Evolutionary conservation across 2,329 filamentous ascomycete species (phyloP).

Genomic region (Xylaria sp.): DNA sequence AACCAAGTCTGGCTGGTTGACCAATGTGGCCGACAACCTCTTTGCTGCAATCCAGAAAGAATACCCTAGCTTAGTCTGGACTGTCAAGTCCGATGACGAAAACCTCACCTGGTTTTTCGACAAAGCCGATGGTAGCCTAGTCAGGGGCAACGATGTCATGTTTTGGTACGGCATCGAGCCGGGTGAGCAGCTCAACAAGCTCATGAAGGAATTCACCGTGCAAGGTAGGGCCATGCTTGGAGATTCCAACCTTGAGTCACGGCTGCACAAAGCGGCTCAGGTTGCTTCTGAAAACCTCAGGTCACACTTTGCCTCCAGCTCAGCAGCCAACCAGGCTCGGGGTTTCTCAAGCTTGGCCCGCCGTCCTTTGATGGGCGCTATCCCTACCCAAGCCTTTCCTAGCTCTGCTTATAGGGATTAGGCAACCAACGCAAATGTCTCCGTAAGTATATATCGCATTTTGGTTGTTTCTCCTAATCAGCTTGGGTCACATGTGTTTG

Average conservation of each 20-base stretch:
- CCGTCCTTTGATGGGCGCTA: constrained; percentile 49
- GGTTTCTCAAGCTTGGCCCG: constrained; percentile 71
- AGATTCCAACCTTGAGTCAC: constrained; percentile 87
- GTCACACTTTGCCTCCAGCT: constrained; percentile 53
- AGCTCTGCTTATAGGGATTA: constrained; percentile 49
- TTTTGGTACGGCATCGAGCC: constrained; percentile 96
- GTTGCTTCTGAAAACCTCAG: constrained; percentile 67
- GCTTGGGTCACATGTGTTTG: not conserved
- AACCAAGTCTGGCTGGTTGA: constrained; percentile 93
- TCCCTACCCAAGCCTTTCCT: constrained; percentile 41
- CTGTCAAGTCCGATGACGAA: constrained; percentile 95
- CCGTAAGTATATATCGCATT: constrained; percentile 1
- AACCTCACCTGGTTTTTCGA: constrained; percentile 99
- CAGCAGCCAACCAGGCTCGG: constrained; percentile 66
- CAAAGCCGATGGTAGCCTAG: constrained; percentile 92
- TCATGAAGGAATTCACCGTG: constrained; percentile 86
- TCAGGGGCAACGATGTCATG: constrained; percentile 84
- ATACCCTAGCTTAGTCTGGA: constrained; percentile 90
- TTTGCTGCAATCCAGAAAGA: constrained; percentile 95
- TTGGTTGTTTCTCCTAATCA: constrained; percentile 37
- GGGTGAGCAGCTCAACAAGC: constrained; percentile 80
- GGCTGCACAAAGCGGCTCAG: constrained; percentile 80
- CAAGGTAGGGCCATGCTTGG: constrained; percentile 88
- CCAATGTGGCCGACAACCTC: constrained; percentile 94
- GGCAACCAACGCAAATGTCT: constrained; percentile 24